Conservation (phyloP, 352 stramenopile species). For the Pythium monospermum region DNA sequence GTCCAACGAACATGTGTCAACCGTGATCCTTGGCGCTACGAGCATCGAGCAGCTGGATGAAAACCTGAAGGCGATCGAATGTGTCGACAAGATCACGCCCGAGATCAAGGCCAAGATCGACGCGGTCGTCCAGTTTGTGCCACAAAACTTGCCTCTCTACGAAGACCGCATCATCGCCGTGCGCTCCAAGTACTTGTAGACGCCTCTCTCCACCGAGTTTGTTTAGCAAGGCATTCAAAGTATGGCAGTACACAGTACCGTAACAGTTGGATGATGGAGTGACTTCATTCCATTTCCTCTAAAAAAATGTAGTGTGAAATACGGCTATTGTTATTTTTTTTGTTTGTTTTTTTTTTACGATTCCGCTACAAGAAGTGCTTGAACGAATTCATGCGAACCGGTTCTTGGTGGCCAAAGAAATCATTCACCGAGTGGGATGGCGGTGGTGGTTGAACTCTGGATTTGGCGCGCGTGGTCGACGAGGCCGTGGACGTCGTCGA, state of each 20-base stretch:
- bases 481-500: slow-evolving; percentile 10
- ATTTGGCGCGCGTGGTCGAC: slow-evolving; percentile 9
- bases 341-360: background rate
- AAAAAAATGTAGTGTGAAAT: no score
- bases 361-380: slow-evolving; percentile 17
- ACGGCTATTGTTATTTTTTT: background rate
- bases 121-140: slow-evolving; percentile 34
- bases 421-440: slow-evolving; percentile 11
- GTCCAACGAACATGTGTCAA: slow-evolving; percentile 48
- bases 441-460: slow-evolving; percentile 7
- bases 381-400: slow-evolving; percentile 20
- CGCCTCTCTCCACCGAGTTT: no score
- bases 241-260: background rate
- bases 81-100: slow-evolving; percentile 39
- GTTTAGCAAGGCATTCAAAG: no score
- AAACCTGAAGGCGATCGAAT: slow-evolving; percentile 38
- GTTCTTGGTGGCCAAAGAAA: slow-evolving; percentile 13
- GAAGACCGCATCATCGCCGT: slow-evolving; percentile 16
- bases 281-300: background rate
- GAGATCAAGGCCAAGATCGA: slow-evolving; percentile 46
- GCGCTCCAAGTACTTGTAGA: slow-evolving; percentile 16
- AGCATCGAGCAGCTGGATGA: slow-evolving; percentile 46
- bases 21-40: slow-evolving; percentile 48
- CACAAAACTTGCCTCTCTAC: slow-evolving; percentile 19
- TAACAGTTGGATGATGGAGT: background rate